Evolutionary conservation across 2,329 filamentous ascomycete genomes (phyloP).

Genomic region (Colletotrichum lindemuthianum): DNA sequence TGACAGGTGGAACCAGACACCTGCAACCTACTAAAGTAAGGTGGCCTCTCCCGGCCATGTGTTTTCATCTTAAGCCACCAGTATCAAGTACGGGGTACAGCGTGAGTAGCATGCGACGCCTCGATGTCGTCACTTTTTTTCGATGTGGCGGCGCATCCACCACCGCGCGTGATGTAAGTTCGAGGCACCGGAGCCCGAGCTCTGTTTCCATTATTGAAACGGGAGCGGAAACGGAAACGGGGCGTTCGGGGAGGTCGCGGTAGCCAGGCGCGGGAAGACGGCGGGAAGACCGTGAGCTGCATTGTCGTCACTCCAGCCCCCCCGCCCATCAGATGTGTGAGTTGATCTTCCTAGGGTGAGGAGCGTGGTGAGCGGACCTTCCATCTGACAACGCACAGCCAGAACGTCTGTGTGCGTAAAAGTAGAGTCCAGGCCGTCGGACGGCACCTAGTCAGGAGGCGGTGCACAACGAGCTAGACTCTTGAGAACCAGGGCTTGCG

Average conservation of each 20-base stretch:
- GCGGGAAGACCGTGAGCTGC: constrained; percentile 17
- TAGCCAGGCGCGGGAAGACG: constrained; percentile 9
- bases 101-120: background rate
- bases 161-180: constrained; percentile 8
- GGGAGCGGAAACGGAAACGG: constrained; percentile 1
- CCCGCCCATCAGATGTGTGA: constrained; percentile 25
- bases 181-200: background rate
- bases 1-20: constrained; percentile 20
- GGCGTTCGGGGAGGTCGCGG: constrained; percentile 23
- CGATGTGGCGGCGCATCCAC: constrained; percentile 6
- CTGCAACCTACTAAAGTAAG: constrained; percentile 10
- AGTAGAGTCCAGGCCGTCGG: background rate
- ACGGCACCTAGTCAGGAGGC: background rate
- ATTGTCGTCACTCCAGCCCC: constrained; percentile 13
- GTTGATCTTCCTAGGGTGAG: constrained; percentile 1
- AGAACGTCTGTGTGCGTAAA: background rate
- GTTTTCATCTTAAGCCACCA: background rate
- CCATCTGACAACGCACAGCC: constrained; percentile 5
- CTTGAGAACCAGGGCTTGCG: constrained; percentile 1
- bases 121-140: constrained; percentile 4
- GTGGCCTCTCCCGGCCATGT: background rate
- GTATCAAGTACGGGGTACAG: no score
- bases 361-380: constrained; percentile 14
- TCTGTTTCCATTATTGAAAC: background rate
- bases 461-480: constrained; percentile 19